A percentile compares a stretch with the other conserved stretches of the same genome.
Conservation (phyloP, 1,139 yeast species). For the Yamadazyma dushanensis region DNA sequence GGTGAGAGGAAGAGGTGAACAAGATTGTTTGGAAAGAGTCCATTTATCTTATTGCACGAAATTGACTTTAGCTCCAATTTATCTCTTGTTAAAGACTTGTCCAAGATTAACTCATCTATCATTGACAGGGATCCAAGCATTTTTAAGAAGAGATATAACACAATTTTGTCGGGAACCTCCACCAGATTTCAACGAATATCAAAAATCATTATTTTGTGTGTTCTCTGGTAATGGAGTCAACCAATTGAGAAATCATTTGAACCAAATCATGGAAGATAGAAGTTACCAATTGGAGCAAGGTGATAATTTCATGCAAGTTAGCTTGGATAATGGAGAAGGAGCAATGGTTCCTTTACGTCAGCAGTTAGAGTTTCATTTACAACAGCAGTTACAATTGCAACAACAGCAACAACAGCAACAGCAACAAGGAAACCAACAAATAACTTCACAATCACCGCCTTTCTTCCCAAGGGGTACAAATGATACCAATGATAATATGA, state of each 20-base stretch:
- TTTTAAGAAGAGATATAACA: slow-evolving; percentile 81
- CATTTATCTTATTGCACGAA: slow-evolving; percentile 91
- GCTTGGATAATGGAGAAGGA: not conserved
- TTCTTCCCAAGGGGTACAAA: no score
- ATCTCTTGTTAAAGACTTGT: slow-evolving; percentile 71
- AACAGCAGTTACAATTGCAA: slow-evolving; percentile 3
- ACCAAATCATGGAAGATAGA: slow-evolving; percentile 45
- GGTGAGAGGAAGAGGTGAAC: slow-evolving; percentile 68
- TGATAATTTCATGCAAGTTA: slow-evolving; percentile 13
- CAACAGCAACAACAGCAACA: slow-evolving; percentile 2
- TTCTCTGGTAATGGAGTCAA: slow-evolving; percentile 90
- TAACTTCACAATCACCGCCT: no score
- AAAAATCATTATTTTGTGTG: slow-evolving; percentile 85
- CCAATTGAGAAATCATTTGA: slow-evolving; percentile 63
- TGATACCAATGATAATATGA: not conserved
- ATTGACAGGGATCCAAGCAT: slow-evolving; percentile 86
- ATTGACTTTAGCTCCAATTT: slow-evolving; percentile 72
- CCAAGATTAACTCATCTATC: slow-evolving; percentile 86
- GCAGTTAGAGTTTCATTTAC: slow-evolving; percentile 3
- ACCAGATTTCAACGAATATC: slow-evolving; percentile 85
- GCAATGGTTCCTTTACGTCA: slow-evolving; percentile 4
- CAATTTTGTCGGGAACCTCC: slow-evolving; percentile 95
- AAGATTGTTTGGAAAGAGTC: slow-evolving; percentile 83
- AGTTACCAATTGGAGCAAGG: slow-evolving; percentile 42
- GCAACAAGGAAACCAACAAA: not conserved